A percentile compares a stretch with the other conserved stretches of the same genome.
phyloP scores from a whole-genome alignment of 2,329 filamentous ascomycete genomes.

The Fusarium falciforme region DNA sequence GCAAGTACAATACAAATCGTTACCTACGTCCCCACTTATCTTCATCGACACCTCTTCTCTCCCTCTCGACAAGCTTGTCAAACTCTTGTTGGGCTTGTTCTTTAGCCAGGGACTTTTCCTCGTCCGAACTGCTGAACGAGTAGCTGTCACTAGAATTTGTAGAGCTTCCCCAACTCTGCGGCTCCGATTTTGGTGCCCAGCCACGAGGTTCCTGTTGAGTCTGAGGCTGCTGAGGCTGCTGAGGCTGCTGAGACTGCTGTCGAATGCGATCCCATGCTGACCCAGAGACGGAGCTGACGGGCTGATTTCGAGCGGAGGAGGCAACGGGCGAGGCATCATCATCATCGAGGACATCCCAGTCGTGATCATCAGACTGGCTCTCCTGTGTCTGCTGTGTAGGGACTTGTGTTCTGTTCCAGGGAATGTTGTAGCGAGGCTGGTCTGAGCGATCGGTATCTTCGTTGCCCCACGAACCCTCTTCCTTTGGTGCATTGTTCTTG shows the following conservation, averaged over 20 bases:
- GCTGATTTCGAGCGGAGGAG: conserved; percentile 42
- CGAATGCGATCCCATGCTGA: conserved; percentile 61
- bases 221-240: conserved; percentile 1
- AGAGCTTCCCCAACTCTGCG: conserved; percentile 44
- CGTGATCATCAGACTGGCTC: conserved; percentile 10
- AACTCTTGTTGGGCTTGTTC: conserved; percentile 63
- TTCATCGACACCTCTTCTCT: conserved; percentile 50
- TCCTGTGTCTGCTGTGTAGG: conserved; percentile 4
- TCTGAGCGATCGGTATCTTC: not conserved
- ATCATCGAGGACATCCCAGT: conserved; percentile 45
- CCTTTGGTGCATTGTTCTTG: conserved; percentile 7
- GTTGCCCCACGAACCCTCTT: conserved; percentile 17
- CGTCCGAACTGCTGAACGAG: conserved; percentile 51
- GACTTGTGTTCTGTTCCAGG: conserved; percentile 14
- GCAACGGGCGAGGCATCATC: conserved; percentile 60
- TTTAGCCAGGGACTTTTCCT: conserved; percentile 53
- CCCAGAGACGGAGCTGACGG: conserved; percentile 25
- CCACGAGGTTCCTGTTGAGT: conserved; percentile 30
- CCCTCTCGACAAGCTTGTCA: conserved; percentile 60
- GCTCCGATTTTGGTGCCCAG: conserved; percentile 24
- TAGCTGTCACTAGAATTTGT: conserved; percentile 45
- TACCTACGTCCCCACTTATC: conserved; percentile 39
- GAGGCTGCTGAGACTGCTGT: conserved; percentile 45
- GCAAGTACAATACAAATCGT: conserved; percentile 12
- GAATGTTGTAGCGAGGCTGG: not conserved